These are phyloP conservation scores for Podospora sp. DNA, from an alignment of 495 filamentous ascomycete genomes.

Conservation along the genomic window DNA sequence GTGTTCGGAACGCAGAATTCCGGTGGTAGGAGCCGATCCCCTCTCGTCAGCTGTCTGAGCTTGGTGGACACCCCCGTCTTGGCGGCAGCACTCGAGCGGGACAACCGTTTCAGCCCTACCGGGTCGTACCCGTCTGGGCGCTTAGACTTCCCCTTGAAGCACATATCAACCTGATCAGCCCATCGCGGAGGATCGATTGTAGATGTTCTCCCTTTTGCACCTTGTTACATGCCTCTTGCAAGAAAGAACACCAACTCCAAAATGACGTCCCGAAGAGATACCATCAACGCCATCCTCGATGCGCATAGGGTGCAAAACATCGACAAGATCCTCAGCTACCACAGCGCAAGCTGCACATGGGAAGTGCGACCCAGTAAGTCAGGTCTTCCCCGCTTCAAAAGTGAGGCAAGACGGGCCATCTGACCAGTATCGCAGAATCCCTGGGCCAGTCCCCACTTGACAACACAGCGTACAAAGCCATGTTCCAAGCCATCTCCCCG, in stretches of 20 bases:
- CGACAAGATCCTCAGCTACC: conserved; percentile 5
- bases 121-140: no score
- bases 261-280: conserved; percentile 4
- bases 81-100: no score
- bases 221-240: neutral
- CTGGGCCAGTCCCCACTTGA: neutral
- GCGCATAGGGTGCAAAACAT: conserved; percentile 7
- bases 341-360: conserved; percentile 5
- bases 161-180: no score
- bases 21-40: no score
- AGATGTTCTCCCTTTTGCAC: no score
- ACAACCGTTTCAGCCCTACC: no score
- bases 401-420: no score
- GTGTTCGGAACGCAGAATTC: no score
- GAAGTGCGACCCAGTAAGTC: neutral
- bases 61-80: no score
- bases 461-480: conserved; percentile 1
- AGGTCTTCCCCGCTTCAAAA: neutral
- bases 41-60: no score
- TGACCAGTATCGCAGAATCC: neutral
- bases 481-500: neutral
- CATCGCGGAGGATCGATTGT: no score
- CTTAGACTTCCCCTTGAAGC: no score
- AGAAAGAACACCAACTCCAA: neutral
- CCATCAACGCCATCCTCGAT: neutral